These are phyloP conservation scores for Aspergillus brunneoviolaceus DNA, from an alignment of 2,329 filamentous ascomycete genomes.

Conservation along the genomic window DNA sequence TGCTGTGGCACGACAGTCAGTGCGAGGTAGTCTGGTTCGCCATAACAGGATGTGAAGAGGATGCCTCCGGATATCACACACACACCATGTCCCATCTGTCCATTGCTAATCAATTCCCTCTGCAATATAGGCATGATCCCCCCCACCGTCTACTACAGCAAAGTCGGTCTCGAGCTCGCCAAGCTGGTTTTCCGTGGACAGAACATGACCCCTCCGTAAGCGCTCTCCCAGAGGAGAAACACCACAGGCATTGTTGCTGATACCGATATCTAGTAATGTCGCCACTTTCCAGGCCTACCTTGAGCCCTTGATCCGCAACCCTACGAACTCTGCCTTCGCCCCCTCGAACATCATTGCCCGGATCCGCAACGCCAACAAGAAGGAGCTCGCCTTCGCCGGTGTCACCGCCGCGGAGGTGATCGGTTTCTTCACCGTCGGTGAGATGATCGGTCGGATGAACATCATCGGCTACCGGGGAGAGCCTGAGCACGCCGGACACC, in stretches of 20 bases:
- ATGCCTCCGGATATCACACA: background rate
- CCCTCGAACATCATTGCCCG: conserved; percentile 56
- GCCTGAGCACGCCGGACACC: conserved; percentile 44
- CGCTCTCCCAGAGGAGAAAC: conserved; percentile 21
- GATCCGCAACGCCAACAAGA: conserved; percentile 67
- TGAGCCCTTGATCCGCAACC: conserved; percentile 73
- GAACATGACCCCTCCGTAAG: conserved; percentile 95
- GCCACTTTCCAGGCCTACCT: conserved; percentile 85
- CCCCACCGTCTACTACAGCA: conserved; percentile 85
- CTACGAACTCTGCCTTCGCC: conserved; percentile 56
- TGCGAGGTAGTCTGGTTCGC: background rate
- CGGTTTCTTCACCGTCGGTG: conserved; percentile 96
- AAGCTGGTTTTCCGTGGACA: conserved; percentile 85
- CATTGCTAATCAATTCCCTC: conserved; percentile 24
- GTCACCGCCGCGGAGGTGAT: conserved; percentile 82
- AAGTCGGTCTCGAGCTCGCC: conserved; percentile 80
- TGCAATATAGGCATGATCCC: conserved; percentile 72
- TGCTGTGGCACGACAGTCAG: background rate
- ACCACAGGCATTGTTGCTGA: conserved; percentile 16
- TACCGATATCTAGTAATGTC: conserved; percentile 58
- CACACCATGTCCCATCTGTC: background rate
- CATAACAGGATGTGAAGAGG: conserved; percentile 4
- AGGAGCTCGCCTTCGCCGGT: conserved; percentile 70
- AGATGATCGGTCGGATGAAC: conserved; percentile 96
- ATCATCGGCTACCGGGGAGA: conserved; percentile 86